Base-by-base conservation (phyloP, 2,329 filamentous ascomycete species). In the Coniochaeta sp. region DNA sequence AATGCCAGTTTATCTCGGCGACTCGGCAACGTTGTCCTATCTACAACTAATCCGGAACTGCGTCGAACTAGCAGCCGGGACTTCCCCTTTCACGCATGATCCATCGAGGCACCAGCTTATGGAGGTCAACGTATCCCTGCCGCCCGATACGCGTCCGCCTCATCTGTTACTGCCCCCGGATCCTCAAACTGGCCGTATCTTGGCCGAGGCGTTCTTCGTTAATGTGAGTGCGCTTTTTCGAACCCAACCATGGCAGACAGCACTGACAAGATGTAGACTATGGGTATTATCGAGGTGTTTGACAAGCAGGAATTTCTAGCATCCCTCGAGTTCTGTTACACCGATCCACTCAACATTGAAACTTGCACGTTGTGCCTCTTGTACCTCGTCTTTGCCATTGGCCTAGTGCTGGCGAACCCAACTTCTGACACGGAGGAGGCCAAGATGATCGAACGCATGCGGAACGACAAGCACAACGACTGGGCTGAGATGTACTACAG, bases 401-500 rank as follows among this genome's bases (percentile, higher is more conserved):
- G 87, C 1, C 74, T 88, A 22, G 79, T 81, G 3, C 75, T 87
- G 68, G 82, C 84, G 1, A 79, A 79, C 19, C 82, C 83, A 3
- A 65, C 70, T n/a, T 73, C 75, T 1, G 79, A 77, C 2, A 82
- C 74, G 36, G 68, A 69, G 0, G 83, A 86, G 59, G 78, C 79
- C 3, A 68, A 68, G 0, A 72, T 85, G 9, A 77, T 88, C 5
- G 38, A 57, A 57, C 73, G 78, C 32, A 79, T 78, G 58, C 72
- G 88, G 22, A 75, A 77, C 22, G 74, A 72, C 5, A 76, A 79
- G 36, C 73, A 77, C 32, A 69, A 76, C 1, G 80, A 83, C 62
- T 76, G 81, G 63, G 82, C 84, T n/a, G 85, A 89, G 63, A 71
- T 82, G 12, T 87, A 88, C 67, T 89, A 85, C 66, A 73, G 79